Conservation (phyloP, 2,329 filamentous ascomycete species). For the Aspergillus thermomutatus region DNA sequence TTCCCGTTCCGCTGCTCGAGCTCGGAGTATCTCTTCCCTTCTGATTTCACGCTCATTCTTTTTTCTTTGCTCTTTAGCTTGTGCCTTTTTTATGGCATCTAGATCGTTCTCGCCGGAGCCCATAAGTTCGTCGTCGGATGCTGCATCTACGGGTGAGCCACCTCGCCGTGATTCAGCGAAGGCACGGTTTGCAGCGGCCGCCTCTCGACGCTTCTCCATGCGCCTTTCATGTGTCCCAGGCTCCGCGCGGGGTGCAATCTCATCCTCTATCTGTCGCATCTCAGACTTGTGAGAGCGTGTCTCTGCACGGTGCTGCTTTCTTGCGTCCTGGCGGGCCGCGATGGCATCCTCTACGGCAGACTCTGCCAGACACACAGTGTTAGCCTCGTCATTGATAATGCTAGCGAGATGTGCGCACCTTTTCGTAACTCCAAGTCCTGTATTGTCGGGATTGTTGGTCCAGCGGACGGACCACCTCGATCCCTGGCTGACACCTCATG, state of each 20-base stretch:
- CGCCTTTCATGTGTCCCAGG: conserved; percentile 76
- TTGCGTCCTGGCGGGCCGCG: conserved; percentile 25
- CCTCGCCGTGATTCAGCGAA: conserved; percentile 60
- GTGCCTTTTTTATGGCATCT: conserved; percentile 64
- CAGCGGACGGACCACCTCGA: conserved; percentile 34
- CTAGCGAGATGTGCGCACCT: conserved; percentile 24
- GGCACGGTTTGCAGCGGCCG: conserved; percentile 67
- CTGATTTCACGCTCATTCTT: conserved; percentile 82
- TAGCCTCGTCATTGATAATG: background rate
- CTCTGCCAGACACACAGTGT: conserved; percentile 17
- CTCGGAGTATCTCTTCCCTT: conserved; percentile 74
- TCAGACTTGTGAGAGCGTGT: conserved; percentile 48
- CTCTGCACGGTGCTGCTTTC: conserved; percentile 43
- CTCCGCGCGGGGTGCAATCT: conserved; percentile 78
- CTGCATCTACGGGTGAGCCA: conserved; percentile 61
- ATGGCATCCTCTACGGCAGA: conserved; percentile 28
- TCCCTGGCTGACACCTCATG: conserved; percentile 11
- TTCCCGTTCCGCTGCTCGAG: conserved; percentile 74
- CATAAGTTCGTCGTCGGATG: conserved; percentile 74
- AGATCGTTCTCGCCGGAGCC: conserved; percentile 56
- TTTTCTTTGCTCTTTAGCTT: conserved; percentile 63
- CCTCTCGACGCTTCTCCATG: conserved; percentile 78
- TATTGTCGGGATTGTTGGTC: conserved; percentile 63
- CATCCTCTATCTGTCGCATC: conserved; percentile 53
- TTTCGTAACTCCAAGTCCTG: conserved; percentile 66